Evolutionary conservation across 257 asterid genomes (phyloP).

Genomic region (Cinchona pubescens): DNA sequence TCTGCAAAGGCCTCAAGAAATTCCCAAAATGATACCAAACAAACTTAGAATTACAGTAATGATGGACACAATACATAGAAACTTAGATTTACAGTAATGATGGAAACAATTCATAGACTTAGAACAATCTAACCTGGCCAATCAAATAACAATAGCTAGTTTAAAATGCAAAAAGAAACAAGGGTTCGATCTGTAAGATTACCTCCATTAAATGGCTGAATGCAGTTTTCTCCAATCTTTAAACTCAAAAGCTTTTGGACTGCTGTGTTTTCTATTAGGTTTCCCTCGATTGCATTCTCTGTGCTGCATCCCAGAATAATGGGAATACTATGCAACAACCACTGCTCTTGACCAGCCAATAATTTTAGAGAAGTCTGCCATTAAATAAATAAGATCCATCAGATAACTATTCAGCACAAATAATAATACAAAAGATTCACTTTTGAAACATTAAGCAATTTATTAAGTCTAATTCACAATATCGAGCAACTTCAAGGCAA

Average conservation of each 20-base stretch:
- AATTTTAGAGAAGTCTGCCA: conserved; percentile 78
- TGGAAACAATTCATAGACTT: not conserved
- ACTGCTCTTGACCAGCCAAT: conserved; percentile 65
- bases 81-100: not conserved
- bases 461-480: not conserved
- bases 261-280: conserved; percentile 35
- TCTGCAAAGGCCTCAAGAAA: not conserved
- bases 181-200: conserved; percentile 9
- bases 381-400: conserved; percentile 15
- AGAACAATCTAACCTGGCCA: not conserved
- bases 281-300: conserved; percentile 38
- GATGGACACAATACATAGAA: not conserved
- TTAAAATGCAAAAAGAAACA: conserved; percentile 6
- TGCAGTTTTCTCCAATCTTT: conserved; percentile 75
- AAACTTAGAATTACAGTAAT: not conserved
- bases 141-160: not conserved
- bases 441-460: not conserved
- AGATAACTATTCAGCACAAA: conserved; percentile 4
- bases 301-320: conserved; percentile 63
- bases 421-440: not conserved
- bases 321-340: conserved; percentile 52
- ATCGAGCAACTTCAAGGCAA: not conserved
- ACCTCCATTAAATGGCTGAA: conserved; percentile 98
- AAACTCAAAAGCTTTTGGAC: conserved; percentile 41
- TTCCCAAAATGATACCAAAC: not conserved